Conservation (phyloP, 208 protist genomes). For the Trichomonas gallinae region DNA sequence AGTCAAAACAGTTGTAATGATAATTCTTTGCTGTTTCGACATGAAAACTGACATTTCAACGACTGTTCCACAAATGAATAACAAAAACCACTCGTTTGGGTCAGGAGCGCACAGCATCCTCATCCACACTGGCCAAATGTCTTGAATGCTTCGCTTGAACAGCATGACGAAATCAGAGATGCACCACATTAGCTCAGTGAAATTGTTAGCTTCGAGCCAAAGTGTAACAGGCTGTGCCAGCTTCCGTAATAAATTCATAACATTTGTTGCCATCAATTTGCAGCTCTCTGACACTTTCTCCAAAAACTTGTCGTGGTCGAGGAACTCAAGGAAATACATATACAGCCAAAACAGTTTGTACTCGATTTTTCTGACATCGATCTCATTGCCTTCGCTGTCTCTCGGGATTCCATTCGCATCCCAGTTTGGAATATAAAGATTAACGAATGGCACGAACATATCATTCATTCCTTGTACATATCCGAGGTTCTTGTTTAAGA, state of each 20-base stretch:
- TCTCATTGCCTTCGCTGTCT: not conserved
- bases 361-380: not conserved
- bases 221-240: not conserved
- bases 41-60: not conserved
- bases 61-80: not conserved
- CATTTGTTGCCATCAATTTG: not conserved
- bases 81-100: not conserved
- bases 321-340: not conserved
- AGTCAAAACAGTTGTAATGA: not conserved
- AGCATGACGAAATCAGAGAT: not conserved
- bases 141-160: not conserved
- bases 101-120: not conserved
- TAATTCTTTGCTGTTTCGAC: not conserved
- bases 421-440: not conserved
- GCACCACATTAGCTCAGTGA: not conserved
- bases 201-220: not conserved
- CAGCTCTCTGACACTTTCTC: not conserved
- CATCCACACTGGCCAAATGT: not conserved
- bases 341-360: not conserved
- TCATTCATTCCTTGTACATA: constrained; percentile 22
- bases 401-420: not conserved
- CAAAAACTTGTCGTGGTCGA: not conserved
- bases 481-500: not conserved
- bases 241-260: not conserved
- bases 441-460: not conserved